A percentile compares a stretch with the other conserved stretches of the same genome.
These are phyloP conservation scores for Neurospora pannonica DNA, from an alignment of 495 filamentous ascomycete species.

Conservation along the genomic window DNA sequence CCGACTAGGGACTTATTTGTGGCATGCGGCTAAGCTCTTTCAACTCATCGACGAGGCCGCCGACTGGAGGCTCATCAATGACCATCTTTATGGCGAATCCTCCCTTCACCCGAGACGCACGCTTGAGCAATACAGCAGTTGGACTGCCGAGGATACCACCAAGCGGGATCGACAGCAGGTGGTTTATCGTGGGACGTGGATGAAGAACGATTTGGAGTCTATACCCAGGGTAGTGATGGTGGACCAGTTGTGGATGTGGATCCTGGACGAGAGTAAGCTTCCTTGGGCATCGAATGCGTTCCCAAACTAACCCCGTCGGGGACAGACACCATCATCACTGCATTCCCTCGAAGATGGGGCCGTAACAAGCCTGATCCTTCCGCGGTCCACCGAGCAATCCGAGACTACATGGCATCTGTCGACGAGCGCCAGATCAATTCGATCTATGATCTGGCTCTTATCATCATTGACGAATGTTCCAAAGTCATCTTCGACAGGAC, in stretches of 20 bases:
- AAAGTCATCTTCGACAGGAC: constrained; percentile 49
- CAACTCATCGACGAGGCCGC: constrained; percentile 21
- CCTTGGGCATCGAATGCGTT: background rate
- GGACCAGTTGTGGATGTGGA: constrained; percentile 68
- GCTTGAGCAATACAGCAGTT: constrained; percentile 15
- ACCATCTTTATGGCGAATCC: constrained; percentile 14
- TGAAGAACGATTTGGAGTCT: constrained; percentile 13
- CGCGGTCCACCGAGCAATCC: constrained; percentile 48
- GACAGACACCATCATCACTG: constrained; percentile 51
- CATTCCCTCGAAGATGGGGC: constrained; percentile 59
- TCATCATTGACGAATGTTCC: constrained; percentile 24
- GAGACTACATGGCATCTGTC: constrained; percentile 28
- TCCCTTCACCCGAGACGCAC: constrained; percentile 12
- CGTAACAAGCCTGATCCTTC: constrained; percentile 59
- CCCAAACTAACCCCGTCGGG: background rate
- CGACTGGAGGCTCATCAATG: constrained; percentile 16
- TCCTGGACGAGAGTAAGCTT: constrained; percentile 40
- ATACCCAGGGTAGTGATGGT: constrained; percentile 66
- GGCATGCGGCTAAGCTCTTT: constrained; percentile 17
- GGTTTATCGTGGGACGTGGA: constrained; percentile 11
- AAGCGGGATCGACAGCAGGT: constrained; percentile 15
- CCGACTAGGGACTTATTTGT: constrained; percentile 14
- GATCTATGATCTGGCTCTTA: constrained; percentile 54
- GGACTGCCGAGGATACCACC: constrained; percentile 13
- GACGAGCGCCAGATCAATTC: constrained; percentile 46